A percentile compares a stretch with the other conserved stretches of the same genome.
Conservation (phyloP, 805 yeast species). For the Barnettozyma sucrosica region DNA sequence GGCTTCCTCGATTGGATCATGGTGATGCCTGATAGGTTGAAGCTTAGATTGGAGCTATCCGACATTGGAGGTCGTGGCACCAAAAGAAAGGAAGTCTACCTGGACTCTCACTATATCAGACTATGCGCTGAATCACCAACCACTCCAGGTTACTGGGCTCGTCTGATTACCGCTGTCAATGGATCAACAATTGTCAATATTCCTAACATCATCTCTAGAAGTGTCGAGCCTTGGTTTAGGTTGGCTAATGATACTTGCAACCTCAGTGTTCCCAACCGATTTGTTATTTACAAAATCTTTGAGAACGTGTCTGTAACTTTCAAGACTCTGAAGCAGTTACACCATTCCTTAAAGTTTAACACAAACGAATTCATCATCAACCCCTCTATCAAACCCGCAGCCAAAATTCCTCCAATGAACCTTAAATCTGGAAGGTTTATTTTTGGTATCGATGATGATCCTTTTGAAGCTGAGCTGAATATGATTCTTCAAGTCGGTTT, state of each 20-base stretch:
- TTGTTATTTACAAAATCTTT: constrained; percentile 70
- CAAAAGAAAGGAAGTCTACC: constrained; percentile 18
- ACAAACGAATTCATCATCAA: constrained; percentile 32
- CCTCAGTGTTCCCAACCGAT: constrained; percentile 63
- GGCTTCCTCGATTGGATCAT: constrained; percentile 25
- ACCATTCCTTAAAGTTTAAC: constrained; percentile 41
- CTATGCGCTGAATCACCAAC: constrained; percentile 50
- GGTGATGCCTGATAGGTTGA: constrained; percentile 43
- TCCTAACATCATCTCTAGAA: constrained; percentile 28
- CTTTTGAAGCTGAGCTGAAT: constrained; percentile 73
- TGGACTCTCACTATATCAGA: constrained; percentile 33
- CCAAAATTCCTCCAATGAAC: constrained; percentile 51
- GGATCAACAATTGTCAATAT: constrained; percentile 24
- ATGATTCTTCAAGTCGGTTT: constrained; percentile 60
- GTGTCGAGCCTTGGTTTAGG: constrained; percentile 31
- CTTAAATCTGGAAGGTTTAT: constrained; percentile 51
- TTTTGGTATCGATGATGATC: constrained; percentile 78
- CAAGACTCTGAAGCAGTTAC: constrained; percentile 61
- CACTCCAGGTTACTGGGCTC: constrained; percentile 40
- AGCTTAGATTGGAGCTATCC: constrained; percentile 40
- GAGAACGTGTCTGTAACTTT: constrained; percentile 67
- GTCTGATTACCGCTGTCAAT: constrained; percentile 38
- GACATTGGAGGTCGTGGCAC: constrained; percentile 21
- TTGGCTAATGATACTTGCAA: constrained; percentile 38
- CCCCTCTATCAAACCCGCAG: constrained; percentile 36